Conservation (phyloP, 192 early-diverging fungal species). For the Obelidium mucronatum region DNA sequence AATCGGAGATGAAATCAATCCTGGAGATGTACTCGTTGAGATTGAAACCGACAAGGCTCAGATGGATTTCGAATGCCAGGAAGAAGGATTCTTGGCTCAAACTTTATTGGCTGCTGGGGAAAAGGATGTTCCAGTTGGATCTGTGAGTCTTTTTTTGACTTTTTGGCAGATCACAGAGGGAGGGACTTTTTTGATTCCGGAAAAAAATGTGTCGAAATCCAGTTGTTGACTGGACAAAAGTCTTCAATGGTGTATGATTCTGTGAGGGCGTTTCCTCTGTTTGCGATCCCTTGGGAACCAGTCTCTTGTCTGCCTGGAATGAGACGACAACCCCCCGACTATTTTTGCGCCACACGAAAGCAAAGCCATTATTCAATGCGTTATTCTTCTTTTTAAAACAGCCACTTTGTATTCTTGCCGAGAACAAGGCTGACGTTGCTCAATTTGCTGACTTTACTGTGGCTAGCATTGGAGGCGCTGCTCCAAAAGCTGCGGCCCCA, state of each 20-base stretch:
- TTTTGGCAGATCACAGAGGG: too few relatives aligned
- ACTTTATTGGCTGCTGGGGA: conserved; percentile 78
- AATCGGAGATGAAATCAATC: conserved; percentile 85
- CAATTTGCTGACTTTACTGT: conserved; percentile 83
- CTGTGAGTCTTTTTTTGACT: conserved; percentile 43
- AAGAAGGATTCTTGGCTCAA: conserved; percentile 96
- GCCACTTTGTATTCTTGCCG: conserved; percentile 91
- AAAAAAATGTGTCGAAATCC: too few relatives aligned
- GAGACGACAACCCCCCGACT: too few relatives aligned
- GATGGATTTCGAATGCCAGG: conserved; percentile 99
- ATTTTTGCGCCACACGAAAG: too few relatives aligned
- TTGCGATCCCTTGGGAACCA: too few relatives aligned
- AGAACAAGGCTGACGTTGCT: conserved; percentile 86
- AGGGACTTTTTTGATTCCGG: too few relatives aligned
- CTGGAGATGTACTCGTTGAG: conserved; percentile 94
- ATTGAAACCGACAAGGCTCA: conserved; percentile 99
- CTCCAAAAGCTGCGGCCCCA: conserved; percentile 23
- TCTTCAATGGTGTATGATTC: too few relatives aligned
- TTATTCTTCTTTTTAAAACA: conserved; percentile 19
- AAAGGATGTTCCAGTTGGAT: conserved; percentile 88
- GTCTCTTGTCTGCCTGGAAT: too few relatives aligned
- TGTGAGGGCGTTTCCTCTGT: too few relatives aligned
- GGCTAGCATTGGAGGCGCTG: conserved; percentile 29
- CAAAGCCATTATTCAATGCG: background rate
- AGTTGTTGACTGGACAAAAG: too few relatives aligned